phyloP scores from a whole-genome alignment of 305 asterid genomes.

The Withania somnifera region DNA sequence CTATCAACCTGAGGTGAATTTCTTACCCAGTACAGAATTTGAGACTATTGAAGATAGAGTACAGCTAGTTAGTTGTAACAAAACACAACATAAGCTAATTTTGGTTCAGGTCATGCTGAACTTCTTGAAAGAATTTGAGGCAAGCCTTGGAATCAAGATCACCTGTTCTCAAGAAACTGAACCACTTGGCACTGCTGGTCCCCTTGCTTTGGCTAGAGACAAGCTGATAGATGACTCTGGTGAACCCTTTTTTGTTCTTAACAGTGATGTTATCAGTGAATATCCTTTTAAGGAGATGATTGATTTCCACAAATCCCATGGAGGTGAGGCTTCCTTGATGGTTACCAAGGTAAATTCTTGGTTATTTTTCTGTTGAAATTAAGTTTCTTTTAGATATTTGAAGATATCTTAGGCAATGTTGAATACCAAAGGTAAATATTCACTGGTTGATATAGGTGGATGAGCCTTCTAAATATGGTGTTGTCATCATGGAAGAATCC shows the following conservation, averaged over 20 bases:
- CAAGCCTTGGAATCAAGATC: constrained; percentile 24
- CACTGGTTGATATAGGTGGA: constrained; percentile 13
- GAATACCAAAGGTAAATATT: not conserved
- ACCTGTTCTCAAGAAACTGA: constrained; percentile 25
- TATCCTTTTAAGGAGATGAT: constrained; percentile 23
- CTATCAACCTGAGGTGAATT: constrained; percentile 18
- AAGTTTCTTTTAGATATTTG: not conserved
- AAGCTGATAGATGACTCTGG: constrained; percentile 16
- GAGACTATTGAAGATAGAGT: not conserved
- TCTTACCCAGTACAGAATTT: not conserved
- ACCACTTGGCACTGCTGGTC: constrained; percentile 27
- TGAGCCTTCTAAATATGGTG: constrained; percentile 27
- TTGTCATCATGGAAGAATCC: constrained; percentile 23
- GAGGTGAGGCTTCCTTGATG: constrained; percentile 22
- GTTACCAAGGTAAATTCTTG: constrained; percentile 15
- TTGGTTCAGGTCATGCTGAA: constrained; percentile 14
- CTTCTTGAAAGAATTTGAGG: constrained; percentile 16
- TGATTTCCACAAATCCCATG: constrained; percentile 21
- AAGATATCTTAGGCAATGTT: not conserved
- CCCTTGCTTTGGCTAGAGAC: constrained; percentile 25
- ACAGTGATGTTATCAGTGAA: constrained; percentile 23
- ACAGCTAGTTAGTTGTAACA: not conserved
- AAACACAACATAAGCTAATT: not conserved
- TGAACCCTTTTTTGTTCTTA: constrained; percentile 25
- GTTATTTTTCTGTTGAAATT: not conserved